These are phyloP conservation scores for Phytopythium montanum DNA, from an alignment of 352 stramenopile species.

Conservation along the genomic window DNA sequence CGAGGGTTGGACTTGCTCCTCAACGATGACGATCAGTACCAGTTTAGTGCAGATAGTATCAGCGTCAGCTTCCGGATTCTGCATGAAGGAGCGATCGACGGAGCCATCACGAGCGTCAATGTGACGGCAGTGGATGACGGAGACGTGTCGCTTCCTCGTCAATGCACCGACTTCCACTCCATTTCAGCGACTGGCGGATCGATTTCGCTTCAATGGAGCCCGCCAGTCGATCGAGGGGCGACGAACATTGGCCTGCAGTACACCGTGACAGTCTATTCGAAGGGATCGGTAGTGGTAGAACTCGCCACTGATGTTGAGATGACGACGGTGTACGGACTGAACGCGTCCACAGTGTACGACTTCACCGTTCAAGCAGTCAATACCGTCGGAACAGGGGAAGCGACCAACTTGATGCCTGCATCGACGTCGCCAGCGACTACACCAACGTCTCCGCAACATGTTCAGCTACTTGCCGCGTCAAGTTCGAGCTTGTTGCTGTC, in stretches of 20 bases:
- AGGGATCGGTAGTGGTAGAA: slow-evolving; percentile 10
- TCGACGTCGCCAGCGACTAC: slow-evolving; percentile 20
- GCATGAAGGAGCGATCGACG: slow-evolving; percentile 25
- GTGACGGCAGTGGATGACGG: slow-evolving; percentile 48
- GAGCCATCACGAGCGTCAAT: slow-evolving; percentile 13
- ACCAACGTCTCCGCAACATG: slow-evolving; percentile 24
- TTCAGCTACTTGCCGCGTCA: slow-evolving; percentile 26
- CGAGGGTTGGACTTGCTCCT: slow-evolving; percentile 26
- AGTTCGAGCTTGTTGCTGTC: slow-evolving; percentile 39
- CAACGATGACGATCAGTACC: slow-evolving; percentile 33
- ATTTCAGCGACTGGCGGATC: slow-evolving; percentile 31
- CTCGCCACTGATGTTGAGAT: slow-evolving; percentile 4
- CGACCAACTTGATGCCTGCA: slow-evolving; percentile 19
- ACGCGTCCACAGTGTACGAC: slow-evolving; percentile 42
- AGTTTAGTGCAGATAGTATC: slow-evolving; percentile 35
- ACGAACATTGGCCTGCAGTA: slow-evolving; percentile 23
- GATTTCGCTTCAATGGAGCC: slow-evolving; percentile 35
- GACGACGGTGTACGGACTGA: slow-evolving; percentile 34
- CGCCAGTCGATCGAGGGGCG: slow-evolving; percentile 36
- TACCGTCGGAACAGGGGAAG: slow-evolving; percentile 15
- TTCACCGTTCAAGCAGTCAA: slow-evolving; percentile 35
- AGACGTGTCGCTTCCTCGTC: slow-evolving; percentile 46
- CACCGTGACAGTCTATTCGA: slow-evolving; percentile 16
- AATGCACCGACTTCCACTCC: slow-evolving; percentile 25
- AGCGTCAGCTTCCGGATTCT: slow-evolving; percentile 38